Base-by-base conservation (phyloP, 208 protist genomes). In the Wallacemonas collosoma region DNA sequence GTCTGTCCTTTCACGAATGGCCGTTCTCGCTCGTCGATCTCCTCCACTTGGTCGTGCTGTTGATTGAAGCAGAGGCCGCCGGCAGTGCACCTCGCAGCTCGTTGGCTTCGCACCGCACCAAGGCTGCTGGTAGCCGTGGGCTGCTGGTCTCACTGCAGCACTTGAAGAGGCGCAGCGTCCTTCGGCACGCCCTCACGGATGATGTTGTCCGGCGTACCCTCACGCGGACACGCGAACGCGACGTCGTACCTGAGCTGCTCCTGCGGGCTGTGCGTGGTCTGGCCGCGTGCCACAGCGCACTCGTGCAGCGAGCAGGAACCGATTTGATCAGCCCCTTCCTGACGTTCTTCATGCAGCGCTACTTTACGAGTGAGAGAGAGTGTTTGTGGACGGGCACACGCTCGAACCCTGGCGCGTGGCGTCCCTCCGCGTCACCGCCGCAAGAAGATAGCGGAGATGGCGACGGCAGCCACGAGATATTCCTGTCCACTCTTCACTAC, bases 21-120 rank as follows among this genome's bases (percentile, higher is more conserved):
- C 60, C 60, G 38, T 65, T 53, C 60, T 53, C 41, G n/a, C 11
- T 38, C n/a, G 17, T 65, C 39, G 60, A 65, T 17, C 3, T 65
- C 11, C 60, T 65, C 3, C 60, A 65, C 26, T 26, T 65, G 3
- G 14, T 65, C 8, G 60, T 65, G 6, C 15, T 65, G 60, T 41
- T 65, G 4, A 17, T 65, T 5, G 60, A 65, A 41, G 60, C 60
- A 6, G 60, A 65, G 17, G 60, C 43, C 6, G 4, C 12, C n/a
- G 4, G 41, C 41, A 50, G n/a, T 1, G n/a, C n/a, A 17, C 17
- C 15, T 15, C 47, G 14, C 47, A 51, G 47, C 7, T 14, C 7
- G 47, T 14, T 15, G 47, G 14, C 47, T 51, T 17, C 15, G n/a
- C 54, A 58, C n/a, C 6, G 54, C 35, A 12, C 6, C 35, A 7